Conservation (phyloP, 305 asterid genomes). For the Rubia balearica region DNA sequence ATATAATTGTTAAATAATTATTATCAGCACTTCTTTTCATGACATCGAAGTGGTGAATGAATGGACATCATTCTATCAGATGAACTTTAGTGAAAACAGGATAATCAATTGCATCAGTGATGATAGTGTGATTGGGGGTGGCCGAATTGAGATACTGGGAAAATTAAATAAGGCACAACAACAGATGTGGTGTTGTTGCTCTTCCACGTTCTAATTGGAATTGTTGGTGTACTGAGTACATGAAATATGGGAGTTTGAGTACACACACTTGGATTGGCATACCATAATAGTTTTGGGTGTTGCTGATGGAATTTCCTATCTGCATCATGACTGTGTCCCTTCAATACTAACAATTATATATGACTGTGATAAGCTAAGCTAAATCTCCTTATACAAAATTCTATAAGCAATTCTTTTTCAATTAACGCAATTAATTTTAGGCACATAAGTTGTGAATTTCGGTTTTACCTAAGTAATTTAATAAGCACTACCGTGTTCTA, state of each 20-base stretch:
- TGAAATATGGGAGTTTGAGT: constrained; percentile 84
- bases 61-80: constrained; percentile 72
- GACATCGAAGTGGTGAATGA: constrained; percentile 24
- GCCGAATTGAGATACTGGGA: constrained; percentile 72
- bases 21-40: constrained; percentile 39
- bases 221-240: constrained; percentile 66
- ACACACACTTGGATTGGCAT: constrained; percentile 50
- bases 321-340: constrained; percentile 88
- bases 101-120: constrained; percentile 46
- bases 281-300: constrained; percentile 69
- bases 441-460: too few species aligned
- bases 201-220: constrained; percentile 33
- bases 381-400: too few species aligned
- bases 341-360: constrained; percentile 72
- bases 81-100: constrained; percentile 54
- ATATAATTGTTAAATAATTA: constrained; percentile 14
- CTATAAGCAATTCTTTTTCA: too few species aligned
- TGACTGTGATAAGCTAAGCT: constrained; percentile 42
- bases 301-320: constrained; percentile 84
- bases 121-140: constrained; percentile 59
- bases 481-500: too few species aligned
- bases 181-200: constrained; percentile 72
- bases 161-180: constrained; percentile 79
- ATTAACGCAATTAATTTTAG: too few species aligned
- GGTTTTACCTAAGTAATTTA: too few species aligned